Conservation (phyloP, 352 stramenopile species). For the Phytopythium oedochilum region DNA sequence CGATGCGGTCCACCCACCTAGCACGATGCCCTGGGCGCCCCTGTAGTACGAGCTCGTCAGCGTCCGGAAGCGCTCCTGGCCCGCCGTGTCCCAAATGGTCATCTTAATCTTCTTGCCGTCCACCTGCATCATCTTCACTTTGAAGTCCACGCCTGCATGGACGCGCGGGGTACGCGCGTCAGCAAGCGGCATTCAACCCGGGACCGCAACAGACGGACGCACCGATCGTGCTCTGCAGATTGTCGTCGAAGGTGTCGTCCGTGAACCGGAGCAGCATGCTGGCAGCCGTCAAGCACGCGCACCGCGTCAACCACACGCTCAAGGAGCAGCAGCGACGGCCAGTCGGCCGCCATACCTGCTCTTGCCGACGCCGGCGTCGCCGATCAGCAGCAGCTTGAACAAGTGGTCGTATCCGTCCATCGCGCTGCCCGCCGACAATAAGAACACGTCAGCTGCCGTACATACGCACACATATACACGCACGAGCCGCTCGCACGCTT, state of each 20-base stretch:
- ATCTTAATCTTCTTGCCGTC: conserved; percentile 96
- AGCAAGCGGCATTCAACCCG: conserved; percentile 1
- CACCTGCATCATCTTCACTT: conserved; percentile 97
- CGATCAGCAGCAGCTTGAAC: conserved; percentile 98
- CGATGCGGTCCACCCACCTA: conserved; percentile 62
- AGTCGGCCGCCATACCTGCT: conserved; percentile 65
- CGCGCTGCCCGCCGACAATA: conserved; percentile 3
- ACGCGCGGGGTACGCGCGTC: too few species aligned
- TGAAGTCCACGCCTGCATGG: conserved; percentile 95
- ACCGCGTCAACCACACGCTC: background rate
- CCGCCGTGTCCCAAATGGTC: conserved; percentile 98
- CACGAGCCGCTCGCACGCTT: background rate
- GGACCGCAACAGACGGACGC: conserved; percentile 8
- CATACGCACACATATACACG: too few species aligned
- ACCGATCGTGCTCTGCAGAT: conserved; percentile 97
- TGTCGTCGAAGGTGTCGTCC: conserved; percentile 97
- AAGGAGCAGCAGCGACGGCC: background rate
- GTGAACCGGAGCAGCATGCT: conserved; percentile 98
- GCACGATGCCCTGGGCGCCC: conserved; percentile 95
- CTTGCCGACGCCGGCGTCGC: conserved; percentile 97
- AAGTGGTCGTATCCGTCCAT: conserved; percentile 95
- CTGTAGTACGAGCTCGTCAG: conserved; percentile 98
- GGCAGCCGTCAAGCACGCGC: background rate
- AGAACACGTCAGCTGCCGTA: too few species aligned
- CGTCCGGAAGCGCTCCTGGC: conserved; percentile 97